Evolutionary conservation across 2,329 filamentous ascomycete genomes (phyloP).

Genomic region (Scytalidium lignicola): DNA sequence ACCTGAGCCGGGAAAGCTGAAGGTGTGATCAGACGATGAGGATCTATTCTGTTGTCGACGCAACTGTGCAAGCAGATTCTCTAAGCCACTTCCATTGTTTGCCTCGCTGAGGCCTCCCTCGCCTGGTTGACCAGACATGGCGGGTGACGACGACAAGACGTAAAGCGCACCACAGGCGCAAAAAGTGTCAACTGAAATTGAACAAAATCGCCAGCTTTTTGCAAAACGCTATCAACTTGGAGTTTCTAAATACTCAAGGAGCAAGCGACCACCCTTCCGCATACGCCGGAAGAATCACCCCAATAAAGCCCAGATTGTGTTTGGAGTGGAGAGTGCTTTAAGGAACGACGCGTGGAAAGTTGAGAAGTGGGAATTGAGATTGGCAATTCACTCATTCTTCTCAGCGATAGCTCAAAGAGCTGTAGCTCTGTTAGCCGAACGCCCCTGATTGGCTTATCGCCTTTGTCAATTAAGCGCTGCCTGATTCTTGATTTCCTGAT

Average conservation of each 20-base stretch:
- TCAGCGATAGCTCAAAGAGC: neutral
- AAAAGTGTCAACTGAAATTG: constrained; percentile 7
- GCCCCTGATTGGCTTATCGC: neutral
- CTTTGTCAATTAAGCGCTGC: neutral
- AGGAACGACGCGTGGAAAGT: neutral
- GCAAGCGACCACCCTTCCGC: neutral
- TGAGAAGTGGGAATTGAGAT: neutral
- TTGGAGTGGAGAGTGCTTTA: neutral
- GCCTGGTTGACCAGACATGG: constrained; percentile 29
- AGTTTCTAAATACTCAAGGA: neutral
- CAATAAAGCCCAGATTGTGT: neutral
- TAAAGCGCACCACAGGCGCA: constrained; percentile 26
- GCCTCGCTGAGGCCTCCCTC: constrained; percentile 16
- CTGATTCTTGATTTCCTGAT: neutral
- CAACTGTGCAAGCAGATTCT: constrained; percentile 29
- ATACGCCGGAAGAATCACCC: neutral
- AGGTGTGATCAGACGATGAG: neutral
- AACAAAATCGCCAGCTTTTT: constrained; percentile 6
- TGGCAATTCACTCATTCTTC: neutral
- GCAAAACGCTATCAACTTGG: constrained; percentile 1
- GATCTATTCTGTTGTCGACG: constrained; percentile 23
- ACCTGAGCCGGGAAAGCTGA: neutral
- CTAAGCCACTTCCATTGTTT: constrained; percentile 19
- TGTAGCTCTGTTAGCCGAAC: neutral
- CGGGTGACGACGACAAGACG: constrained; percentile 9